Evolutionary conservation across 225 moss, liverwort and hornwort genomes (phyloP).

Genomic region (Bryum argenteum): DNA sequence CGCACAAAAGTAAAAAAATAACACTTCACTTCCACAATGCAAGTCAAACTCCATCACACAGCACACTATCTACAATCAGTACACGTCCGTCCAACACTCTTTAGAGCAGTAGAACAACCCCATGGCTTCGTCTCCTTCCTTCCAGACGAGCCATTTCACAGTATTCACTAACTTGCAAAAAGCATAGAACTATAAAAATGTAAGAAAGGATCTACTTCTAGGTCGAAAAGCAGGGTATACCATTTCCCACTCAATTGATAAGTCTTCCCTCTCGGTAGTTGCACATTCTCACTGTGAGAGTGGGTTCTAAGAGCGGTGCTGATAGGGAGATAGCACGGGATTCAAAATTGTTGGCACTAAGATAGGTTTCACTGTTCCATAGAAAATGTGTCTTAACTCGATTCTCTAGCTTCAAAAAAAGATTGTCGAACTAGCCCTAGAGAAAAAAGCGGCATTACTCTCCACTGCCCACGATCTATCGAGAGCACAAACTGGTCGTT

Average conservation of each 20-base stretch:
- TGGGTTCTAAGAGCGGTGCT: neutral
- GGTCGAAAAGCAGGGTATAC: too few species aligned
- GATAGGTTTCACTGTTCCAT: conserved; percentile 1
- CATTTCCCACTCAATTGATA: neutral
- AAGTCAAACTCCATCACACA: too few species aligned
- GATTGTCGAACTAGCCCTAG: neutral
- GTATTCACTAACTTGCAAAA: conserved; percentile 1
- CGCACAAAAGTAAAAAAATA: too few species aligned
- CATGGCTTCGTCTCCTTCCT: too few species aligned
- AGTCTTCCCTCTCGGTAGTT: neutral
- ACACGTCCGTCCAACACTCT: too few species aligned
- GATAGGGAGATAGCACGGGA: neutral
- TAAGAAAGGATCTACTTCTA: neutral
- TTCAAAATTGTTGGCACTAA: neutral
- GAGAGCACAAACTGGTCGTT: neutral
- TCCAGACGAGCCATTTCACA: too few species aligned
- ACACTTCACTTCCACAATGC: too few species aligned
- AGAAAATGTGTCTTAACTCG: neutral
- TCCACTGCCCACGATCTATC: neutral
- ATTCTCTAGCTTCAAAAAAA: neutral
- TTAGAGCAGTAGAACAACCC: too few species aligned
- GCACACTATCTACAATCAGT: too few species aligned
- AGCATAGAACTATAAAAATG: neutral
- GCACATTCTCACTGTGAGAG: neutral
- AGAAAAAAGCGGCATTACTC: conserved; percentile 14